These are phyloP conservation scores for Epichloe brachyelytri DNA, from an alignment of 2,329 filamentous ascomycete genomes.

Conservation along the genomic window DNA sequence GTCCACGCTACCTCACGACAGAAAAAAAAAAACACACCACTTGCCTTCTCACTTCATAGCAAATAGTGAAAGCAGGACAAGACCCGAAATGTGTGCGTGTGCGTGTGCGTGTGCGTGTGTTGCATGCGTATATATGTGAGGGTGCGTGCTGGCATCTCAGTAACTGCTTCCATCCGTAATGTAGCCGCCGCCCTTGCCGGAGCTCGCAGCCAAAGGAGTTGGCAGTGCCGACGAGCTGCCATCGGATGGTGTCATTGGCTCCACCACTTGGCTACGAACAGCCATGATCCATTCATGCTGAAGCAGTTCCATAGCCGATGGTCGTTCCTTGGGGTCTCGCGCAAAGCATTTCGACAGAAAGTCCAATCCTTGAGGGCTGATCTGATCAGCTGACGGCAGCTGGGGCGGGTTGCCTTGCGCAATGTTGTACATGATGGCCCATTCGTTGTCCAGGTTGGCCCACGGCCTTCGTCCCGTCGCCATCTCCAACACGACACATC, in stretches of 20 bases:
- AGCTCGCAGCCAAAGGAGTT: constrained; percentile 19
- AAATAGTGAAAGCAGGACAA: not conserved
- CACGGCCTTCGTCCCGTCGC: constrained; percentile 87
- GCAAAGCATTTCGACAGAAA: constrained; percentile 82
- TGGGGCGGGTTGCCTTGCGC: constrained; percentile 90
- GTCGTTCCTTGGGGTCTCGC: constrained; percentile 64
- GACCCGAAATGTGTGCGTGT: not conserved
- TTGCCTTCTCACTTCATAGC: not conserved
- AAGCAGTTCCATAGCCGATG: constrained; percentile 75
- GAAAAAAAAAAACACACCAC: too few species aligned
- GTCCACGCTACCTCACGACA: too few species aligned
- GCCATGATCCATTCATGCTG: constrained; percentile 84
- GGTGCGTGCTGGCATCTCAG: not conserved
- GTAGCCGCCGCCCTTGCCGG: constrained; percentile 18
- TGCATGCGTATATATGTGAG: not conserved
- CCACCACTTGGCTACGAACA: constrained; percentile 51
- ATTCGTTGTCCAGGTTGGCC: constrained; percentile 95
- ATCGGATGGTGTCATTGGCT: constrained; percentile 51
- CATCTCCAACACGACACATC: constrained; percentile 96
- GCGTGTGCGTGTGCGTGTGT: not conserved
- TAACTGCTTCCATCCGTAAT: constrained; percentile 13
- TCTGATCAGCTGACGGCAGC: constrained; percentile 68
- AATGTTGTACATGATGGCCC: constrained; percentile 99
- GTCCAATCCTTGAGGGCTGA: constrained; percentile 73
- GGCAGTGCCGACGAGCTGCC: constrained; percentile 28